Evolutionary conservation across 139 green algal genomes (phyloP), one percentile per base, ranked within the genome.

Genomic region (Choricystis sp.): DNA sequence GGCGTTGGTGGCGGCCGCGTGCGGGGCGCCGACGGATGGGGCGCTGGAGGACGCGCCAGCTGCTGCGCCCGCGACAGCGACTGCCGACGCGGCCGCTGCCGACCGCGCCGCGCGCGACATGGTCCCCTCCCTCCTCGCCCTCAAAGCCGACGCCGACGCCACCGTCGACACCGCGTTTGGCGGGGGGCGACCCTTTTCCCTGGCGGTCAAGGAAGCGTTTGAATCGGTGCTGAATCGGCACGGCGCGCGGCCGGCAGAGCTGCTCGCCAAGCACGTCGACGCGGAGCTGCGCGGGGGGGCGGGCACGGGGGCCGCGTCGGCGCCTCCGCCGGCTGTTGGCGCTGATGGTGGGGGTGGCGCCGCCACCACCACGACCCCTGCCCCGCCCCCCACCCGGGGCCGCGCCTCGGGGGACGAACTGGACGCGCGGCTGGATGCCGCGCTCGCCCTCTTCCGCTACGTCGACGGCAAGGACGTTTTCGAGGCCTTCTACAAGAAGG

Each of bases 401-500:
- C 9, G 9, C 40, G 40, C 40, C 40, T 84, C 66, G n/a, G 89
- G 97, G 55, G 85, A 94, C 49, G 83, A 94, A 64, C 66, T 98
- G 67, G 93, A 99, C 65, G 64, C 59, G 9, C 73, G 70, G 3
- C 72, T 99, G 27, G 93, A 99, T 67, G 72, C 77, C 5, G 85
- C 85, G 21, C 80, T 99, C 23, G 75, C 86, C 57, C 77, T 98
- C 19, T 98, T 98, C 77, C 68, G 89, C 26, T 91, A 86, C 69
- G 89, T 96, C 49, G 81, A 95, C 84, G 93, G 91, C 66, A 99
- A 99, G 81, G 93, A 99, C 68, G 90, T 97, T 29, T 99, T 99
- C 70, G 93, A 99, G 79, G 93, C 90, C 1, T 99, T 98, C 66
- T 99, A 98, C 85, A 99, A 99, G 78, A 92, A 94, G 71, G 89